Evolutionary conservation across 139 green algal species (phyloP).

Genomic region (Raphidocelis subcapitata): DNA sequence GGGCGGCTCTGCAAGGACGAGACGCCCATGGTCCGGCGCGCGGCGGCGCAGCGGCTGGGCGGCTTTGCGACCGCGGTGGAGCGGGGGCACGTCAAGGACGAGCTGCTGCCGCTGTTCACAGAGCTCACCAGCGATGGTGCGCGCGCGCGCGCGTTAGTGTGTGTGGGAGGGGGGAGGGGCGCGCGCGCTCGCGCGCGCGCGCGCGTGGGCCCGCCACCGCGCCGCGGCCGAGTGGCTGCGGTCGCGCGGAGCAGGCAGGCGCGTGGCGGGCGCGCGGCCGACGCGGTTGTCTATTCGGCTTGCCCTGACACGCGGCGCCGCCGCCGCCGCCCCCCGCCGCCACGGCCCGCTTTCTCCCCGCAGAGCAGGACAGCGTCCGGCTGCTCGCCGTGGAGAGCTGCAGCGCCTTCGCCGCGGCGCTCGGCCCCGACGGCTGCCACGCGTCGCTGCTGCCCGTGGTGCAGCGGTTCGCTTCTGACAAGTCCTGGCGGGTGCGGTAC

Average conservation of each 20-base stretch:
- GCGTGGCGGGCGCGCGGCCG: too few species aligned
- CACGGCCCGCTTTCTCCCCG: background rate
- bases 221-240: too few species aligned
- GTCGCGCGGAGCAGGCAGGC: too few species aligned
- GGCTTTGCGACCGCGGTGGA: constrained; percentile 82
- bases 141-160: too few species aligned
- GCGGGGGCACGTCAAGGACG: constrained; percentile 64
- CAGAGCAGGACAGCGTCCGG: constrained; percentile 97
- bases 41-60: constrained; percentile 86
- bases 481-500: constrained; percentile 98
- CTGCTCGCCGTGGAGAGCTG: constrained; percentile 94
- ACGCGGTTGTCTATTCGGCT: too few species aligned
- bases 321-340: too few species aligned
- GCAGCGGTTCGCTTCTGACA: constrained; percentile 89
- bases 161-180: too few species aligned
- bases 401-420: constrained; percentile 74
- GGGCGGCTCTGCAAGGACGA: constrained; percentile 90
- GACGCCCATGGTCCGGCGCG: constrained; percentile 97
- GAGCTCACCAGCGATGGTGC: constrained; percentile 88
- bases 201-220: too few species aligned
- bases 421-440: constrained; percentile 73
- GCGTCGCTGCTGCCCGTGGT: constrained; percentile 83
- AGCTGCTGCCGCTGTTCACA: constrained; percentile 89
- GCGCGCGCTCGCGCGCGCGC: too few species aligned
- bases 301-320: too few species aligned